Evolutionary conservation across 176 grass and related monocot genomes (phyloP), one percentile per base, ranked within the genome.

Genomic region (Phragmites australis): DNA sequence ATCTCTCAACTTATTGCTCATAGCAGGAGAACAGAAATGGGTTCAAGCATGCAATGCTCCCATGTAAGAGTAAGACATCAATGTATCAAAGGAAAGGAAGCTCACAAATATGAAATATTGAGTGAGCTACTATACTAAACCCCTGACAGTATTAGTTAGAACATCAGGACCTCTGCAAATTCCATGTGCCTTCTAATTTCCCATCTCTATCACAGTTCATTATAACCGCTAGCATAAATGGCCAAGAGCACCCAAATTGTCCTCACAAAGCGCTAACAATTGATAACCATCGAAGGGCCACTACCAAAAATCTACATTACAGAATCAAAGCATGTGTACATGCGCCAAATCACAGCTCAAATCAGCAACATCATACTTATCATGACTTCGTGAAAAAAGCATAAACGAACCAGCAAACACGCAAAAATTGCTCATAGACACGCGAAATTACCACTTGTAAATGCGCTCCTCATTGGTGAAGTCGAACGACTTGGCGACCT

Each of bases 391-490:
- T 59, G 73, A 49, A 6, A 61, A 43, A 75, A 42, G 42, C 68
- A 14, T 25, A 45, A 72, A 52, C 27, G 8, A 72, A 43, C 13
- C 56, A 43, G 65, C 22, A 55, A 84, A n/a, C n/a, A n/a, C n/a
- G 26, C 48, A 30, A 27, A 76, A 44, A 9, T 26, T n/a, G 50
- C 9, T 47, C 48, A 0, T 14, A 32, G 0, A 6, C 17, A 82
- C 0, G 39, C 47, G 12, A 37, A n/a, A 76, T 90, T 94, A 93
- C 95, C 95, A 97, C 40, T 86, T 97, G 80, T 97, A 97, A 74
- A 97, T 97, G 27, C 92, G 85, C 59, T 97, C 92, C 89, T 94
- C 95, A 21, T 84, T 91, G 37, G 90, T 27, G 83, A 98, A 98
- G 87, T 98, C 95, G 32, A 98, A 98, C 39, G 88, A 77, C 80